Evolutionary conservation across 1,284 basidiomycete genomes (phyloP), one percentile per base, ranked within the genome.

Genomic region (Cutaneotrichosporon spelunceum): DNA sequence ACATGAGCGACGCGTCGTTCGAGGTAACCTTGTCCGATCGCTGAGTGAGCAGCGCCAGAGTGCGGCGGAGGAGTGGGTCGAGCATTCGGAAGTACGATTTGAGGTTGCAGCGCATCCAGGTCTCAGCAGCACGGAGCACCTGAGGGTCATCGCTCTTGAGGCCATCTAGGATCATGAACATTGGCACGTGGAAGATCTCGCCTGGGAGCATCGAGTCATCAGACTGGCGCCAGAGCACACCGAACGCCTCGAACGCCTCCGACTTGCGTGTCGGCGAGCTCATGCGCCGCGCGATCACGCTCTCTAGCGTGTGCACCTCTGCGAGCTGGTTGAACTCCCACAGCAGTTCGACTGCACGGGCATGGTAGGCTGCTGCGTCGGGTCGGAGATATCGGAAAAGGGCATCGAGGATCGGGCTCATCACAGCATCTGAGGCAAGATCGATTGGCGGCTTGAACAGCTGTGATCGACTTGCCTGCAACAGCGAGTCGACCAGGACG

Each of bases 51-150:
- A 64, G 47, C n/a, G 58, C 57, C 42, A 67, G 57, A 6, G 60
- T 52, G 1, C 91, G 88, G 66, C 83, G 84, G n/a, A 95, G 76
- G 9, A 96, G 83, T 0, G 93, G 92, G 72, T 96, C 93, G 42
- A 96, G 81, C 30, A 94, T 82, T n/a, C 92, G 85, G 61, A 91
- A 81, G 75, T 93, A 94, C 1, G 91, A 93, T 72, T 88, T 88
- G n/a, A 95, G 82, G 72, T 88, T 93, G 71, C 90, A 92, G 30
- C 93, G 85, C 88, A 97, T 92, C 93, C 93, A 97, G 0, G 92
- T 93, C 76, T 96, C 93, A 7, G 89, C 90, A 39, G 89, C 82
- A 9, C 91, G 84, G 30, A 88, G 86, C 19, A 89, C 77, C 60
- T 81, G 81, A 1, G 91, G 88, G 70, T 92, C 87, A 21, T 87